Conservation (phyloP, 208 protist species). For the Acanthamoeba lenticulata region DNA sequence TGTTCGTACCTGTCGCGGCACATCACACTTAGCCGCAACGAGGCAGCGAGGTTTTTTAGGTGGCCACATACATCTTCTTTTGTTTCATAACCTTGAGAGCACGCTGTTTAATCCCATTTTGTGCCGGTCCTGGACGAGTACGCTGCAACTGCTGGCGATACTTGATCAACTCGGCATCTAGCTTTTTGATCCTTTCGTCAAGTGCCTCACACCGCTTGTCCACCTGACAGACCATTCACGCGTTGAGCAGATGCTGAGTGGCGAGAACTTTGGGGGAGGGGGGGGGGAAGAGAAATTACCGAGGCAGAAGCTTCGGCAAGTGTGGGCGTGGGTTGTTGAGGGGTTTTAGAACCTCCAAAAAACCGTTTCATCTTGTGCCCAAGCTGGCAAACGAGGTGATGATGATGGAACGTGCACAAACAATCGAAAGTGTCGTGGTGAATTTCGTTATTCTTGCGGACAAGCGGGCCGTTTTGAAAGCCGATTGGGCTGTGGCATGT, state of each 20-base stretch:
- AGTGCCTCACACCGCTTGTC: constrained; percentile 75
- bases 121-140: constrained; percentile 75
- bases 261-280: not conserved
- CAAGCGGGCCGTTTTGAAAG: not conserved
- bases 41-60: not conserved
- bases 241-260: too few relatives aligned
- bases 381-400: not conserved
- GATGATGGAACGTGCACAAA: too few relatives aligned
- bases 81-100: constrained; percentile 82
- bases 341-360: constrained; percentile 70
- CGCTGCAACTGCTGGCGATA: constrained; percentile 79
- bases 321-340: constrained; percentile 45
- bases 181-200: constrained; percentile 82
- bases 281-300: not conserved
- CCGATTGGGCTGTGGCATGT: not conserved
- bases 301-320: constrained; percentile 69
- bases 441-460: not conserved
- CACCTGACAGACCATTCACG: too few relatives aligned
- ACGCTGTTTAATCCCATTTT: constrained; percentile 81
- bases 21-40: too few relatives aligned
- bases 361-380: constrained; percentile 71
- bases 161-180: constrained; percentile 81
- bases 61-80: constrained; percentile 74
- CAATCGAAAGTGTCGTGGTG: not conserved
- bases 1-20: constrained; percentile 77